Percentiles rank a stretch among this genome's conserved stretches.
Conservation (phyloP, 2,329 filamentous ascomycete genomes). For the Magnaporthales sp. region DNA sequence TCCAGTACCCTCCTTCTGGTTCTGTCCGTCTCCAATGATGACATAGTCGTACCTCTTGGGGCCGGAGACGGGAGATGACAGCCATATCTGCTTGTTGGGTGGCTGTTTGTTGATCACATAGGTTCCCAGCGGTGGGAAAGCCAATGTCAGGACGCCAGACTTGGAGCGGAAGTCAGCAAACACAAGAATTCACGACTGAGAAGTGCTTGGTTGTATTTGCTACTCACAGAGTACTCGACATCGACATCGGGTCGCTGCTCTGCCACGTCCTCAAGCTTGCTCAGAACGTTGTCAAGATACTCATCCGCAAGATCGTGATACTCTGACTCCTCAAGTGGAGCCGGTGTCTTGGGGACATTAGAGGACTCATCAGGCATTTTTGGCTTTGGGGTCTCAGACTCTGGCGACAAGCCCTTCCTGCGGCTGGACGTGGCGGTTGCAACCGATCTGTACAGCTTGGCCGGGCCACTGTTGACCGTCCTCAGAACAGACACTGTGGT, state of each 20-base stretch:
- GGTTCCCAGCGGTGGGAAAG: slow-evolving; percentile 59
- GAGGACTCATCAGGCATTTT: slow-evolving; percentile 26
- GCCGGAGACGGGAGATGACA: slow-evolving; percentile 82
- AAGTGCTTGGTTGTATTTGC: not conserved
- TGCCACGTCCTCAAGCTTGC: slow-evolving; percentile 61
- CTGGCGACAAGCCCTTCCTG: slow-evolving; percentile 49
- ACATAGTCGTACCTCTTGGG: slow-evolving; percentile 95
- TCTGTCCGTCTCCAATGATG: slow-evolving; percentile 59
- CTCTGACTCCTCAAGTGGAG: slow-evolving; percentile 53
- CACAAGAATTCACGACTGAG: not conserved
- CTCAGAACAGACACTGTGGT: not conserved
- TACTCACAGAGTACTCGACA: slow-evolving; percentile 79
- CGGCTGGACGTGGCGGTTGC: slow-evolving; percentile 8
- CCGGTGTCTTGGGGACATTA: slow-evolving; percentile 26
- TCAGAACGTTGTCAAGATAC: slow-evolving; percentile 54
- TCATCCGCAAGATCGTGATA: slow-evolving; percentile 73
- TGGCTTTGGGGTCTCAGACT: slow-evolving; percentile 42
- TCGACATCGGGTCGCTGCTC: slow-evolving; percentile 72
- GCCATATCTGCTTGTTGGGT: slow-evolving; percentile 95
- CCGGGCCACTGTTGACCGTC: not conserved
- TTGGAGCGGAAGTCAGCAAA: slow-evolving; percentile 25
- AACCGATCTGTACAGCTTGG: not conserved
- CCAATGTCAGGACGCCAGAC: slow-evolving; percentile 79
- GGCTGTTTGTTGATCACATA: slow-evolving; percentile 99
- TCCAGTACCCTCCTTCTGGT: slow-evolving; percentile 70